phyloP scores from a whole-genome alignment of 306 rosid species.

The Macrotyloma uniflorum region DNA sequence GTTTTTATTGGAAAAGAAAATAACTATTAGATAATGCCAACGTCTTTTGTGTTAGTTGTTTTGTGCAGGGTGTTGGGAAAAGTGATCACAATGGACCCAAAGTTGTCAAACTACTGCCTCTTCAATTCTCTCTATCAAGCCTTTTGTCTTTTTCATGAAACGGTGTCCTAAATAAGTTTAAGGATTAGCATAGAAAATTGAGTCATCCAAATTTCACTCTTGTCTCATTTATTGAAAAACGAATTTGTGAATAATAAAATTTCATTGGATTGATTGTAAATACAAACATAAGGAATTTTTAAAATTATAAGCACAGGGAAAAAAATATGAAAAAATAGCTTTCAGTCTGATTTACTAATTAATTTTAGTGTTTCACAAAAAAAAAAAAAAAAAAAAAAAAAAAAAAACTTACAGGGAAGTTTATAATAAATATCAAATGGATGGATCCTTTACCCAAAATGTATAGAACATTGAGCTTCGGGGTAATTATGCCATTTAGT shows the following conservation, averaged over 20 bases:
- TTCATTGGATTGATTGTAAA: background rate
- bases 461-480: conserved; percentile 8
- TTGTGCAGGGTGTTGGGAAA: background rate
- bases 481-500: conserved; percentile 16
- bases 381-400: too few relatives aligned
- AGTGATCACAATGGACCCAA: background rate
- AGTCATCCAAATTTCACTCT: too few relatives aligned
- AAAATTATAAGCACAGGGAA: background rate
- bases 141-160: background rate
- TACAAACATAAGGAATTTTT: background rate
- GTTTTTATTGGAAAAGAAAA: background rate
- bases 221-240: too few relatives aligned
- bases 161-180: too few relatives aligned
- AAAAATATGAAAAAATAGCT: background rate
- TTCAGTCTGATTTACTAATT: conserved; percentile 4
- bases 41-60: background rate
- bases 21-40: background rate
- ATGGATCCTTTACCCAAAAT: conserved; percentile 10
- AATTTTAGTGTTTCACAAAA: conserved; percentile 1
- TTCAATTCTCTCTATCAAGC: background rate
- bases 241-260: too few relatives aligned
- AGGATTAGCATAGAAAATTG: too few relatives aligned
- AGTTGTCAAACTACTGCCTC: background rate
- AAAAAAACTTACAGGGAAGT: conserved; percentile 2
- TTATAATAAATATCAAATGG: conserved; percentile 21